A percentile compares a stretch with the other conserved stretches of the same genome.
phyloP scores from a whole-genome alignment of 73 alveolate genomes.

The Urostyla sp. region DNA sequence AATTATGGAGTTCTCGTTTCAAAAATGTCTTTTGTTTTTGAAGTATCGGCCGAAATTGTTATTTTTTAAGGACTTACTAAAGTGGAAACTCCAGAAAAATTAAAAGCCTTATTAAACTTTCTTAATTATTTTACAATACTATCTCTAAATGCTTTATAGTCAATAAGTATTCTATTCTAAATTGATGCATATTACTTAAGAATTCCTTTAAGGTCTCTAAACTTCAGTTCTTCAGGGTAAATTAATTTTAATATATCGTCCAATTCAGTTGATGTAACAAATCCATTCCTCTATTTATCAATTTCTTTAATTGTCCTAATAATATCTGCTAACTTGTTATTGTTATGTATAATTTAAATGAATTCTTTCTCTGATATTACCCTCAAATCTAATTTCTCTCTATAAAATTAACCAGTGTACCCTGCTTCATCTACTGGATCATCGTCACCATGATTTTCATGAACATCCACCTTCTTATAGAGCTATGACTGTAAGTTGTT shows the following conservation, averaged over 20 bases:
- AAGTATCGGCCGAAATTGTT: too few relatives aligned
- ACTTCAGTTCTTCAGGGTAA: conserved; percentile 29
- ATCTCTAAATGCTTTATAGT: conserved; percentile 53
- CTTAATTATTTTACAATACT: conserved; percentile 1
- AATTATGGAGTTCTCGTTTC: too few relatives aligned
- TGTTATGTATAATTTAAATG: neutral
- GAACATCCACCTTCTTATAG: conserved; percentile 50
- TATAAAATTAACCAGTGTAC: conserved; percentile 54
- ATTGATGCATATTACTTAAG: conserved; percentile 49
- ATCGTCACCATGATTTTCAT: conserved; percentile 52
- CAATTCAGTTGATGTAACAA: conserved; percentile 63
- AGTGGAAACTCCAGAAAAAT: neutral
- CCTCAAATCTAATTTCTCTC: conserved; percentile 5
- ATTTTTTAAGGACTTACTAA: too few relatives aligned
- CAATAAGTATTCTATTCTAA: conserved; percentile 56
- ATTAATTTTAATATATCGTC: conserved; percentile 67
- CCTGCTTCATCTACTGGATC: conserved; percentile 54
- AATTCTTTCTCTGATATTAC: conserved; percentile 29
- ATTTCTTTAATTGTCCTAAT: conserved; percentile 62
- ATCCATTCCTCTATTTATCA: conserved; percentile 71
- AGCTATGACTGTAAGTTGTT: conserved; percentile 8
- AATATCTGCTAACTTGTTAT: conserved; percentile 28
- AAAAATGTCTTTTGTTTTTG: too few relatives aligned
- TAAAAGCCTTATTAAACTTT: too few relatives aligned
- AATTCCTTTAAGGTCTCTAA: conserved; percentile 20